Evolutionary conservation across 345 rosid species (phyloP), one percentile per base, ranked within the genome.

Genomic region (Lenwebbia sp.): DNA sequence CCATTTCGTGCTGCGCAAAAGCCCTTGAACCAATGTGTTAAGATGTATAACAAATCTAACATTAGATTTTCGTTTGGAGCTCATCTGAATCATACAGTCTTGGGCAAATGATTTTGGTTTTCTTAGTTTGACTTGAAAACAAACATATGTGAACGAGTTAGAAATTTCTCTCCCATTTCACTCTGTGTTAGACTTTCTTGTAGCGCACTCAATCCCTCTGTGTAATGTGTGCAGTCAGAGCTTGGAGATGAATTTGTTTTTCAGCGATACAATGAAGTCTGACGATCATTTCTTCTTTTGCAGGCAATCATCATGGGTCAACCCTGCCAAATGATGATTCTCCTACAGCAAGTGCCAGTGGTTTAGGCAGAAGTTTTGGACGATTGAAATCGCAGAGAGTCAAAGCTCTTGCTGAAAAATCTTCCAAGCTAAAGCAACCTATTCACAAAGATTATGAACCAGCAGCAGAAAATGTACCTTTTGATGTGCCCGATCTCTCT

Each of bases 311-410:
- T 57, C n/a, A 62, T 41, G 81, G 44, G 17, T 60, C 82, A 40
- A 62, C 83, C 28, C 54, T 15, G 47, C 40, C 60, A 0, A 62
- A 84, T 19, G 88, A 84, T 28, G 85, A 21, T 84, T 70, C 89
- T 84, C 82, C 88, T 23, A 30, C 60, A n/a, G 78, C 86, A 52
- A 65, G 78, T 49, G 85, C 83, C 30, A 87, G 65, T 87, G 87
- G 84, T 76, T 41, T 84, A 54, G 62, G 81, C 60, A 83, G 87
- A 40, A 91, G 88, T 92, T 94, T 93, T 52, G 90, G 90, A 58
- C 93, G 93, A 88, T 88, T 95, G 87, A 95, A 93, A 90, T 93
- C 91, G 12, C 93, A 92, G 78, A 93, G 89, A 86, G 92, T 94
- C 82, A 93, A 90, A 89, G 91, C 92, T 88, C 88, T 97, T 54